These are phyloP conservation scores for Heimioporus sp. DNA, from an alignment of 768 basidiomycete species.

Conservation along the genomic window DNA sequence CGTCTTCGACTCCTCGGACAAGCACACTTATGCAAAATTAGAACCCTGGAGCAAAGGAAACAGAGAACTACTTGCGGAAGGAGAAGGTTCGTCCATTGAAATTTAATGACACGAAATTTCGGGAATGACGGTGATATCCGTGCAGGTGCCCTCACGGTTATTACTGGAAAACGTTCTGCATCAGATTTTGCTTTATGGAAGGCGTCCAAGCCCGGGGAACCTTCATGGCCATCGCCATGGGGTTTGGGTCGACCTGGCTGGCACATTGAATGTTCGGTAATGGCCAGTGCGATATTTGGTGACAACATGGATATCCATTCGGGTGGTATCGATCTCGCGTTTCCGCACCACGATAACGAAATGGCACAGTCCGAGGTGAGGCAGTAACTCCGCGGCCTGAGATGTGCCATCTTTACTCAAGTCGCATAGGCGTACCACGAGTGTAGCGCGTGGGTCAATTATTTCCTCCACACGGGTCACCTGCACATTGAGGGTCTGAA, in stretches of 20 bases:
- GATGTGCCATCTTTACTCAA: constrained; percentile 3
- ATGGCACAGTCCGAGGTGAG: constrained; percentile 93
- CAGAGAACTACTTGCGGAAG: constrained; percentile 82
- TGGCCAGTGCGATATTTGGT: constrained; percentile 90
- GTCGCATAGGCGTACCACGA: constrained; percentile 81
- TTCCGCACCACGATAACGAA: constrained; percentile 99
- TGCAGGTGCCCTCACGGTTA: constrained; percentile 55
- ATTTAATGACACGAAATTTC: background rate
- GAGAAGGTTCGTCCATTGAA: constrained; percentile 63
- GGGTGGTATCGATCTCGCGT: constrained; percentile 95
- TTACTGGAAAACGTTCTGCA: constrained; percentile 68
- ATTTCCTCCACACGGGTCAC: constrained; percentile 98
- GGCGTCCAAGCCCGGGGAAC: constrained; percentile 93
- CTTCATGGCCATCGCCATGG: constrained; percentile 96
- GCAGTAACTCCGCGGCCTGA: constrained; percentile 4
- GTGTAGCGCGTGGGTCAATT: constrained; percentile 94
- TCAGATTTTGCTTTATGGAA: constrained; percentile 99
- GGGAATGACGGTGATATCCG: background rate
- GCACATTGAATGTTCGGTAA: constrained; percentile 99
- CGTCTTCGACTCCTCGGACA: constrained; percentile 72
- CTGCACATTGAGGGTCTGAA: constrained; percentile 97
- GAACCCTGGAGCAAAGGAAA: constrained; percentile 97
- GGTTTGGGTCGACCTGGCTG: constrained; percentile 90
- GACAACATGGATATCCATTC: constrained; percentile 96
- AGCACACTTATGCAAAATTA: constrained; percentile 89